phyloP scores from a whole-genome alignment of 169 alveolate species.

The Plasmodium ovale region DNA sequence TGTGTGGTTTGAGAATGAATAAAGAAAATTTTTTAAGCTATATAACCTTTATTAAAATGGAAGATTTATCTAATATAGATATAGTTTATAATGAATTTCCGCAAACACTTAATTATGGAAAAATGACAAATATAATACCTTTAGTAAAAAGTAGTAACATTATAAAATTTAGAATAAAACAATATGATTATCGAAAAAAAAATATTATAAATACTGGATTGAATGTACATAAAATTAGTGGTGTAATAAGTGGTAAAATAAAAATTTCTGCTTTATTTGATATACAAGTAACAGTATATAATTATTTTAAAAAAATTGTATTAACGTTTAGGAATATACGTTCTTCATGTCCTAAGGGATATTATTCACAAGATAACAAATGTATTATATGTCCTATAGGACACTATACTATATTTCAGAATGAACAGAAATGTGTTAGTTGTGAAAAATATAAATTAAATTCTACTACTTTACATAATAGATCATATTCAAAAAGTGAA shows the following conservation, averaged over 20 bases:
- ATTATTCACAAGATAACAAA: slow-evolving; percentile 55
- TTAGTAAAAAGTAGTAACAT: slow-evolving; percentile 50
- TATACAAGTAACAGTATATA: slow-evolving; percentile 33
- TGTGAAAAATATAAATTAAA: slow-evolving; percentile 77
- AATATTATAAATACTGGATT: slow-evolving; percentile 13
- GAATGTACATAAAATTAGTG: background rate
- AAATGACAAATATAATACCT: slow-evolving; percentile 4
- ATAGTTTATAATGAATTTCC: slow-evolving; percentile 37
- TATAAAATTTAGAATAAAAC: slow-evolving; percentile 17
- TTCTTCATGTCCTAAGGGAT: slow-evolving; percentile 84
- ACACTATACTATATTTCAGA: slow-evolving; percentile 69
- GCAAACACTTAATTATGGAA: slow-evolving; percentile 8
- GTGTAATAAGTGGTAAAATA: slow-evolving; percentile 32
- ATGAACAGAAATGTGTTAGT: slow-evolving; percentile 15
- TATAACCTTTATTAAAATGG: slow-evolving; percentile 41
- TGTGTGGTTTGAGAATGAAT: slow-evolving; percentile 40
- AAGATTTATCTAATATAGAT: slow-evolving; percentile 35
- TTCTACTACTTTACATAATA: slow-evolving; percentile 77
- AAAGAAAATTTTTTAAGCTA: slow-evolving; percentile 41
- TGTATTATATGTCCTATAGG: slow-evolving; percentile 87
- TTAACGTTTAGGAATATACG: slow-evolving; percentile 18
- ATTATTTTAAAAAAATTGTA: slow-evolving; percentile 47
- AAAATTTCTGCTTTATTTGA: slow-evolving; percentile 14
- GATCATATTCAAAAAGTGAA: slow-evolving; percentile 80
- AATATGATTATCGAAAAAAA: slow-evolving; percentile 1